Evolutionary conservation across 768 basidiomycete species (phyloP).

Genomic region (Podaxis sp.): DNA sequence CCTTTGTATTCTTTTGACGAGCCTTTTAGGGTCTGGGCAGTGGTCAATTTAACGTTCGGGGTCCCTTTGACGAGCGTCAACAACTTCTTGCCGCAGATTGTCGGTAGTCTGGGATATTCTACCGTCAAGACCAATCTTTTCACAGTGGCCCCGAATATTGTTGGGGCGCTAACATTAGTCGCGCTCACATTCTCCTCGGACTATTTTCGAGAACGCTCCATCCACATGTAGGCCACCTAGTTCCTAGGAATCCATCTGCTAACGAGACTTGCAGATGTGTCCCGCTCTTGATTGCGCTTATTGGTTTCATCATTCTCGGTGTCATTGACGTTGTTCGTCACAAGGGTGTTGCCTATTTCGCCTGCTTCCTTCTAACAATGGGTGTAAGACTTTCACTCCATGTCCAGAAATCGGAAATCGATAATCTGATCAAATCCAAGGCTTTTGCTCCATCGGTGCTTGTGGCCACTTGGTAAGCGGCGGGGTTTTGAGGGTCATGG

Average conservation of each 20-base stretch:
- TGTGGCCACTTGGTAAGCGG: conserved; percentile 25
- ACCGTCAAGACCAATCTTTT: conserved; percentile 48
- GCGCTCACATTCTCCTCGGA: conserved; percentile 47
- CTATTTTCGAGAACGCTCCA: conserved; percentile 45
- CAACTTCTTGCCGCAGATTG: conserved; percentile 48
- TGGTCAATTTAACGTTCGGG: conserved; percentile 41
- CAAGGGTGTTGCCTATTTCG: conserved; percentile 45
- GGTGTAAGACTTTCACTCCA: conserved; percentile 27
- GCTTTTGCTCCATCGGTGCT: conserved; percentile 45
- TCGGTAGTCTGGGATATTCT: conserved; percentile 39
- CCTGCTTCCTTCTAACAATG: conserved; percentile 48
- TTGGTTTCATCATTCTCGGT: conserved; percentile 43
- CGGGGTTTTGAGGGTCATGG: background rate
- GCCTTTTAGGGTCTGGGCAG: conserved; percentile 34
- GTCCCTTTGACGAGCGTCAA: conserved; percentile 50
- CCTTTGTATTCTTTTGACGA: background rate
- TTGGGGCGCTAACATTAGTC: conserved; percentile 41
- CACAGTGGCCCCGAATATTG: conserved; percentile 50
- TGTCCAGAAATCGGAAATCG: too few relatives aligned
- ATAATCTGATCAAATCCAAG: conserved; percentile 13
- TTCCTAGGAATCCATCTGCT: background rate
- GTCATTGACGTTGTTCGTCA: conserved; percentile 36
- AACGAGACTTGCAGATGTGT: conserved; percentile 28
- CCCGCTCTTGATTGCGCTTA: conserved; percentile 31
- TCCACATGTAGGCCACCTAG: conserved; percentile 32